Evolutionary conservation across 1,139 yeast species (phyloP), one percentile per base, ranked within the genome.

Genomic region (Nakaseomyces sp.): DNA sequence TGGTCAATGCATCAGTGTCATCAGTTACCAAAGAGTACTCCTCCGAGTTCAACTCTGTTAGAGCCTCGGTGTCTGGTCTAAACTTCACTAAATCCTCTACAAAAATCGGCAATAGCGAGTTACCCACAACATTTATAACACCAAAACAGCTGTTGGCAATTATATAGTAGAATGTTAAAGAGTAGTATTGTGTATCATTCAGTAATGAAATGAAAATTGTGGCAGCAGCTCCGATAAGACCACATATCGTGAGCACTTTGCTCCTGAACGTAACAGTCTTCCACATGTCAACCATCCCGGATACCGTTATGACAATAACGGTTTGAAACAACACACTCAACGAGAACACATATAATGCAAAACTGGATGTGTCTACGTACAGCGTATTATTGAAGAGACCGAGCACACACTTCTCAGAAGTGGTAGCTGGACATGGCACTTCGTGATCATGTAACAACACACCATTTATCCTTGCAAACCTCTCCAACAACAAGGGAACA

Each of bases 91-190:
- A 50, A 17, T 60, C 60, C 1, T 59, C 45, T 1, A 70, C 81
- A 38, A 81, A 59, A 1, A 74, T 69, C 0, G 88, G 86, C 30
- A 81, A 58, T 49, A 76, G 74, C 1, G 88, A 77, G 58, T 81
- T 81, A n/a, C 86, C 87, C 48, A 86, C 79, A 10, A 81, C 88
- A 43, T 77, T 76, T 3, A 79, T 83, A 3, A 81, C 83, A 1
- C 89, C 88, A 61, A 75, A 81, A 18, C 81, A 73, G n/a, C 80
- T 68, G 52, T 79, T 81, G 1, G 84, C 79, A 0, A 77, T 42
- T 8, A 81, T 70, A 2, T 83, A 80, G 24, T 78, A 61, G 1
- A 74, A 22, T 0, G 84, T 73, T 1, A 84, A 76, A 16, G 71
- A 50, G 46, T 78, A 76, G 53, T 76, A 79, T 43, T 74, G 73